A percentile compares a stretch with the other conserved stretches of the same genome.
phyloP scores from a whole-genome alignment of 2,329 filamentous ascomycete species.

The Alternaria ethzedia region DNA sequence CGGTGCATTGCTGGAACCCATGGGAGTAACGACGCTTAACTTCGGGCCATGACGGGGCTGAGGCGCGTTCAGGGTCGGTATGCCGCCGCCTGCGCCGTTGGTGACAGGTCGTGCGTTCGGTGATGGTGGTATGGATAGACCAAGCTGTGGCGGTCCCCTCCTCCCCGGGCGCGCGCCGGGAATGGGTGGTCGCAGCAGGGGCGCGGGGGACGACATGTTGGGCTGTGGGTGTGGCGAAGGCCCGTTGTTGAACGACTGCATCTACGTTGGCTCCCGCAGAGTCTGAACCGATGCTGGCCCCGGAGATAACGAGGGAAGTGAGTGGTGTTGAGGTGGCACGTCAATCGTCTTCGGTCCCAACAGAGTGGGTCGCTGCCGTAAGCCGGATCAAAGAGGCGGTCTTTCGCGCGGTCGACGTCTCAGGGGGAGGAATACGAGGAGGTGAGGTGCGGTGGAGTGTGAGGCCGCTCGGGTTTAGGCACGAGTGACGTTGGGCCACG shows the following conservation, averaged over 20 bases:
- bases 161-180: conserved; percentile 68
- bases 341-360: conserved; percentile 34
- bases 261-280: conserved; percentile 22
- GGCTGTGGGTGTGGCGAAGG: conserved; percentile 29
- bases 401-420: conserved; percentile 14
- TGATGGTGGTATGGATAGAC: conserved; percentile 87
- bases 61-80: conserved; percentile 30
- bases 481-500: conserved; percentile 39
- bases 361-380: conserved; percentile 36
- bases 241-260: conserved; percentile 34
- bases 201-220: conserved; percentile 77
- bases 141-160: conserved; percentile 75
- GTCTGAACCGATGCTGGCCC: conserved; percentile 9
- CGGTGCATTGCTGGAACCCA: conserved; percentile 77
- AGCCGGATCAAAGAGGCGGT: conserved; percentile 38
- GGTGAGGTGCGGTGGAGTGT: background rate
- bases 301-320: conserved; percentile 19
- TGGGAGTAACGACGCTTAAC: conserved; percentile 84
- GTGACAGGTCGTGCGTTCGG: conserved; percentile 82
- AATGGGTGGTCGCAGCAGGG: conserved; percentile 82
- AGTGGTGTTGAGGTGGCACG: conserved; percentile 30
- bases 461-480: conserved; percentile 20
- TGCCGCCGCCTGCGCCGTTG: conserved; percentile 57
- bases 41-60: conserved; percentile 73
- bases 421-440: background rate